Conservation (phyloP, 495 filamentous ascomycete species). For the Lepraria neglecta region DNA sequence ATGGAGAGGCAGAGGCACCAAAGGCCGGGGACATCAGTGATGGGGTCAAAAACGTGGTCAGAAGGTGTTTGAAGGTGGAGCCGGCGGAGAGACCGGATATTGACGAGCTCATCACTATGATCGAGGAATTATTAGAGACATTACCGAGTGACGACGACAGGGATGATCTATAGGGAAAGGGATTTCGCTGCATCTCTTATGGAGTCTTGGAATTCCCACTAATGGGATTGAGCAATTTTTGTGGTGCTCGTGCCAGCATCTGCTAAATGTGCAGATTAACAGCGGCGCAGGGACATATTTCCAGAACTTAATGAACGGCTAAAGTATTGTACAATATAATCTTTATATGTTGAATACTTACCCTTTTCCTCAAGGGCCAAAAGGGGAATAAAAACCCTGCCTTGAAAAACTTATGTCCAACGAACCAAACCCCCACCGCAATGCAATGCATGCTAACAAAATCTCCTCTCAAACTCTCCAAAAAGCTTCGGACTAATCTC, state of each 20-base stretch:
- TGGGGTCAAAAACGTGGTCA: slow-evolving; percentile 73
- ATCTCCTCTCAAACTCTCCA: slow-evolving; percentile 69
- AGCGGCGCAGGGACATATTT: not conserved
- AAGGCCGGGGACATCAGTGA: slow-evolving; percentile 56
- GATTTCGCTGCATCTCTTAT: not conserved
- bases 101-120: slow-evolving; percentile 74
- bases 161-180: slow-evolving; percentile 6
- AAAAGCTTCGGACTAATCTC: slow-evolving; percentile 87
- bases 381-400: not conserved
- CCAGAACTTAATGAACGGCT: not conserved
- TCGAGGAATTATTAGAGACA: slow-evolving; percentile 66
- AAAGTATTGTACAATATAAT: not conserved
- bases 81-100: slow-evolving; percentile 86
- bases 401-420: too few relatives aligned
- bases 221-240: not conserved
- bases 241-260: not conserved
- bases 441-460: slow-evolving; percentile 38
- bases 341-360: not conserved
- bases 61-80: slow-evolving; percentile 87
- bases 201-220: not conserved
- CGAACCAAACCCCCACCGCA: too few relatives aligned
- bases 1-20: slow-evolving; percentile 29
- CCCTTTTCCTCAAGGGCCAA: not conserved
- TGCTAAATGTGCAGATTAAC: not conserved
- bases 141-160: slow-evolving; percentile 58